Conservation (phyloP, 768 basidiomycete genomes). For the Boletus vinaceobasis region DNA sequence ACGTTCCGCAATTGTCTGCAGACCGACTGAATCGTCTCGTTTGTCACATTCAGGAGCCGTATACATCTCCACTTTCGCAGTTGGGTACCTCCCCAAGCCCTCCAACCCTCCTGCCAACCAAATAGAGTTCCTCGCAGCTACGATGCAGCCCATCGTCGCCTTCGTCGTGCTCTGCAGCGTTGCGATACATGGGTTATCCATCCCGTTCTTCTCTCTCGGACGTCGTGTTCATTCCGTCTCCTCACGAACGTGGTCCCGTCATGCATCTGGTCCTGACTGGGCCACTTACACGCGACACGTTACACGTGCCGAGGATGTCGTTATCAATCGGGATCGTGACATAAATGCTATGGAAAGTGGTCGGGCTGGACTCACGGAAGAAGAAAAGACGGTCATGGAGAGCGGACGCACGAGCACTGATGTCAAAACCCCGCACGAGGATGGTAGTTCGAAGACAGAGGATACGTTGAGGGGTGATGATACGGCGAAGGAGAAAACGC, state of each 20-base stretch:
- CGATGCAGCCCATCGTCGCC: constrained; percentile 89
- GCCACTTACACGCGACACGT: constrained; percentile 72
- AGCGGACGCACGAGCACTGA: constrained; percentile 24
- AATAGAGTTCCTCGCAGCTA: constrained; percentile 60
- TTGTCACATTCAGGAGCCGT: constrained; percentile 58
- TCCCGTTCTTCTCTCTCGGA: constrained; percentile 91
- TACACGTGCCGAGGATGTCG: constrained; percentile 67
- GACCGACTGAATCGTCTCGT: constrained; percentile 1
- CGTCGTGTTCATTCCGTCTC: constrained; percentile 75
- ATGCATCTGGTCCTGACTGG: constrained; percentile 77
- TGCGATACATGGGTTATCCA: constrained; percentile 83
- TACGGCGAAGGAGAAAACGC: constrained; percentile 32
- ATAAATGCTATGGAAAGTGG: constrained; percentile 49
- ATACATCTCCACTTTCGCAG: constrained; percentile 87
- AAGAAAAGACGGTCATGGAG: constrained; percentile 26
- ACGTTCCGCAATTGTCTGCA: background rate
- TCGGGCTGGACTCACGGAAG: constrained; percentile 28
- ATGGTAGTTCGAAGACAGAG: constrained; percentile 9
- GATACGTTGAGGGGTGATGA: constrained; percentile 15
- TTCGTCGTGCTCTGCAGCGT: constrained; percentile 95
- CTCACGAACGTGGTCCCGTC: constrained; percentile 89
- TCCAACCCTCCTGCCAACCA: constrained; percentile 49
- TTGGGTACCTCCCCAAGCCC: constrained; percentile 50
- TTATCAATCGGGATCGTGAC: constrained; percentile 77
- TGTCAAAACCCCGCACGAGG: constrained; percentile 2